phyloP scores from a whole-genome alignment of 108 stramenopile species.

The Cafeteria roenbergensis region DNA sequence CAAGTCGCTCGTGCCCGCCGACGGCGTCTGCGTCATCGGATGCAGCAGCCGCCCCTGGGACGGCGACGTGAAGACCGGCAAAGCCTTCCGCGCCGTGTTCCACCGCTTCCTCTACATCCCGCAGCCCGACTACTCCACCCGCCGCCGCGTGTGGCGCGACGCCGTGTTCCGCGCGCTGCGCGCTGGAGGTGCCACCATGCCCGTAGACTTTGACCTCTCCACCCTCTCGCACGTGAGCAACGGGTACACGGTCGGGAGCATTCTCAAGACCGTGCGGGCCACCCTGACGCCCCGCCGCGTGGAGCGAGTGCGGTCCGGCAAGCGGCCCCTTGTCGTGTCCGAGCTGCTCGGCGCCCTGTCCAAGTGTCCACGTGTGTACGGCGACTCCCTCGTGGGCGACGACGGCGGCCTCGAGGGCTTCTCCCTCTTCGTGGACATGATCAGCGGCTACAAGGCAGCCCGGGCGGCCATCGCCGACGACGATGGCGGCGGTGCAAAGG shows the following conservation, averaged over 20 bases:
- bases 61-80: slow-evolving; percentile 48
- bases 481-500: not conserved
- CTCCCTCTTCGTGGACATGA: not conserved
- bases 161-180: too few relatives aligned
- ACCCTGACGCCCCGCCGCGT: slow-evolving; percentile 46
- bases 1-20: slow-evolving; percentile 50
- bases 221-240: slow-evolving; percentile 53
- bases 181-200: slow-evolving; percentile 12
- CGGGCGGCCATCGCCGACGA: not conserved
- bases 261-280: slow-evolving; percentile 30
- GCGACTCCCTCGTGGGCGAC: not conserved
- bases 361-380: not conserved
- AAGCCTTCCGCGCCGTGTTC: slow-evolving; percentile 41
- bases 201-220: slow-evolving; percentile 38
- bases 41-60: slow-evolving; percentile 45
- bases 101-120: slow-evolving; percentile 58
- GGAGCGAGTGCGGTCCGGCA: slow-evolving; percentile 24
- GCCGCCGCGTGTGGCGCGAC: slow-evolving; percentile 47
- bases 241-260: slow-evolving; percentile 56
- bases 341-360: slow-evolving; percentile 32
- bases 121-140: slow-evolving; percentile 49
- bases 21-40: slow-evolving; percentile 61
- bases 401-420: too few relatives aligned
- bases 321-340: slow-evolving; percentile 27
- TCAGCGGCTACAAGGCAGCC: not conserved